Base-by-base conservation (phyloP, 2,329 filamentous ascomycete genomes). In the Aspergillus latus region DNA sequence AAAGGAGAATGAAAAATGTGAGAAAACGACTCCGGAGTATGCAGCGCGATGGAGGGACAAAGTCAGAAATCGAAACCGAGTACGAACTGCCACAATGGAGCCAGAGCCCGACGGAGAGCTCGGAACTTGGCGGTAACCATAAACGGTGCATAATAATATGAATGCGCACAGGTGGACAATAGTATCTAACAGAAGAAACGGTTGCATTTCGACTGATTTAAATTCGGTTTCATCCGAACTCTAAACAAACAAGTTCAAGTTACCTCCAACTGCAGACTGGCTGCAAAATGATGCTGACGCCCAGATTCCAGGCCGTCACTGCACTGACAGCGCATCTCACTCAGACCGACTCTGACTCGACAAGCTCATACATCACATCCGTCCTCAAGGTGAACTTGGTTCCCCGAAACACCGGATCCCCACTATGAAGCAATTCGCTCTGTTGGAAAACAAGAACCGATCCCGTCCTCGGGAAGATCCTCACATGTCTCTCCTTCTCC, bases 401-500 rank as follows among this genome's bases (percentile, higher is more conserved):
- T 0, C 83, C 82, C 10, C 70, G 68, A 52, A 78, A 62, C 4
- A 85, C 81, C 63, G 84, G 78, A 58, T 82, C 81, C 1, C 83
- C 83, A 11, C 76, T 74, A 66, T 85, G 83, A 45, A 82, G 62
- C 51, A 85, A 65, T 44, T 71, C 62, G 5, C 74, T 72, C 58
- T 85, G 83, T 69, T 85, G 83, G 59, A 85, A 85, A 3, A 85
- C 68, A 42, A 85, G 69, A 16, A 83, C 73, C 2, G 80, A 74
- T 0, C 82, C 83, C 2, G 70, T 70, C 61, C 78, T 81, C 0
- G 83, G 82, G 54, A 73, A 72, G 0, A 84, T 74, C 54, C 81
- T 62, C 30, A 74, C 55, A 8, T 53, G 50, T 7, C 56, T 72
- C 5, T 77, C 64, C 15, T 71, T 64, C 7, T 66, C 60, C 11